Evolutionary conservation across 805 yeast species (phyloP), one percentile per base, ranked within the genome.

Genomic region (Teunomyces tritomae): DNA sequence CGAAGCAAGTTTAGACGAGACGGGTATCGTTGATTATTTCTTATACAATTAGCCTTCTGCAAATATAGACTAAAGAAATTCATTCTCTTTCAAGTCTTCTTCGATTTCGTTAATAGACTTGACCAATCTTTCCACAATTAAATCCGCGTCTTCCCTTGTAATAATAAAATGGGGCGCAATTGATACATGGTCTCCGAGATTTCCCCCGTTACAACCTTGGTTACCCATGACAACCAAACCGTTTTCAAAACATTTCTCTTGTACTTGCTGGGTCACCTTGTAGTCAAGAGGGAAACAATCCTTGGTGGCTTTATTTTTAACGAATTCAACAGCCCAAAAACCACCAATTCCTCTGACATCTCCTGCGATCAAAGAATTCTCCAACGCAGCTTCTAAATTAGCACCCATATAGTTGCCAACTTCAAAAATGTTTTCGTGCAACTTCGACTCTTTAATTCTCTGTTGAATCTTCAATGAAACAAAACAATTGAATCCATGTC

Each of bases 261-360:
- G 58, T 35, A 77, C 58, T 53, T 58, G 61, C 44, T 66, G 62
- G 29, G 74, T 78, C 34, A 75, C 62, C 41, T 66, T 63, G 36
- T 65, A 48, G 13, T 59, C 57, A 36, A 67, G 61, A 29, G 66
- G 71, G 50, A 79, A 78, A 9, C 76, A 67, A 58, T 77, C 78
- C 55, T 79, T 80, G 14, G 84, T 75, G 13, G 57, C 61, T 52
- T 71, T 76, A 57, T 82, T 73, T 56, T 78, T 73, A 49, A 80
- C 85, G 44, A 80, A 68, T 61, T 82, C 87, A 41, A 82, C 56
- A 4, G 81, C 69, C 76, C 83, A 71, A 64, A 82, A 82, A 34
- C 80, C 77, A 51, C 86, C 87, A 48, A 79, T 67, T 46, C 87
- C 87, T 63, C 87, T 74, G 33, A 82, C 75, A 54, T 82, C 83